Base-by-base conservation (phyloP, 192 early-diverging fungal genomes). In the Thamnidium elegans region DNA sequence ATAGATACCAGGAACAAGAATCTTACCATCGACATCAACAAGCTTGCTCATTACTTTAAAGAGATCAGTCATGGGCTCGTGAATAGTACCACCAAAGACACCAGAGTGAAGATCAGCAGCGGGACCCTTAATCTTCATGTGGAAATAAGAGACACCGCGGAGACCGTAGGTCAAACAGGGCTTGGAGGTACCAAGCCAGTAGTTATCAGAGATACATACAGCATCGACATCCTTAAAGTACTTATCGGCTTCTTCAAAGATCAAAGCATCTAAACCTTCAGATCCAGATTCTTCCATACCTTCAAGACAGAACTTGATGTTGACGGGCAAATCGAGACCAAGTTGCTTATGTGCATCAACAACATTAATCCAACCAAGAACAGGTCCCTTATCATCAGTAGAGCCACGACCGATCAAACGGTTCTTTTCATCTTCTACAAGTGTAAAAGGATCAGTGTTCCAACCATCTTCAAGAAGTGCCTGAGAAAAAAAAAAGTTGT, bases 61-160 rank as follows among this genome's bases (percentile, higher is more conserved):
- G 65, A 99, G 79, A 75, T 99, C 97, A 36, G 92, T 92, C 97
- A 99, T 99, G 56, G 97, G 97, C 81, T 99, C 97, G 74, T 99
- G 94, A 60, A 97, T 85, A 20, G 89, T 90, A 59, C 90, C 89
- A 70, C 93, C 93, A 82, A 94, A 96, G 26, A 97, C 93, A 70
- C 97, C 97, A 78, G 91, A 93, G 82, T 99, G 97, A 53, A 99
- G 84, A 76, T 99, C 97, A 68, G 85, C 82, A 55, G 44, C 43
- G 31, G 73, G 68, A 11, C 76, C 72, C 62, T 70, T 73, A 15
- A 78, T 36, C 11, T 55, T 65, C 50, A 77, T 47, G 23, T 68
- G 58, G 71, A 81, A 89, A 74, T 86, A 86, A 9, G 83, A 84
- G 26, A 90, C 76, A 46, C 87, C 92, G 61, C 96, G 94, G 52